Conservation (phyloP, 257 asterid genomes). For the Voacanga thouarsii region DNA sequence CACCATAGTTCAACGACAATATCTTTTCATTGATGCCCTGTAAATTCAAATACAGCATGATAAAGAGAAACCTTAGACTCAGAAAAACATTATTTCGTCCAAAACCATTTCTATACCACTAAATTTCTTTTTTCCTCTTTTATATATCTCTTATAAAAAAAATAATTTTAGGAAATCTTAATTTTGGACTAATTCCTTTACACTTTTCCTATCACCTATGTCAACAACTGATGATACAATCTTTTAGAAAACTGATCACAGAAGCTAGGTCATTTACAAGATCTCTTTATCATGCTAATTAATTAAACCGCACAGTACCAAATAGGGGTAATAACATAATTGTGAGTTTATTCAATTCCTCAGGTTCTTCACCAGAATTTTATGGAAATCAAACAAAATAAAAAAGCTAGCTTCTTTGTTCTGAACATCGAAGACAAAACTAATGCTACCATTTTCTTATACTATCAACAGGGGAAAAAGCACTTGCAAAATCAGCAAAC, state of each 20-base stretch:
- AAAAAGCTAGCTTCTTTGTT: neutral
- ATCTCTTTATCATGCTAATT: too few species aligned
- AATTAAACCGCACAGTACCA: neutral
- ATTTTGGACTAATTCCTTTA: neutral
- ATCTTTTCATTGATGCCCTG: slow-evolving; percentile 89
- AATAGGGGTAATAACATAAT: too few species aligned
- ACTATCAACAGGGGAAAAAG: neutral
- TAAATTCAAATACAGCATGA: slow-evolving; percentile 16
- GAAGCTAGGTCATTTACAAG: neutral
- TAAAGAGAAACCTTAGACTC: neutral
- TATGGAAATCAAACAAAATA: neutral
- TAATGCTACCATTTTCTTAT: neutral
- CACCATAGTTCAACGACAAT: slow-evolving; percentile 63
- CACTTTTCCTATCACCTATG: neutral
- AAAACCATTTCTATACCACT: neutral
- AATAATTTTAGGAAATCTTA: neutral
- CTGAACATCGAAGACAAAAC: neutral
- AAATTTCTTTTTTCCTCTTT: neutral
- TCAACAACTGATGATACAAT: neutral
- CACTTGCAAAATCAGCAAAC: neutral
- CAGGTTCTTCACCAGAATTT: neutral
- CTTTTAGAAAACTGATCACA: neutral
- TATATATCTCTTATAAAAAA: neutral
- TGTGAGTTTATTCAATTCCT: neutral
- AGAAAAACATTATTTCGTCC: neutral